Evolutionary conservation across 495 filamentous ascomycete genomes (phyloP).

Genomic region (Tetracladium marchalianum): DNA sequence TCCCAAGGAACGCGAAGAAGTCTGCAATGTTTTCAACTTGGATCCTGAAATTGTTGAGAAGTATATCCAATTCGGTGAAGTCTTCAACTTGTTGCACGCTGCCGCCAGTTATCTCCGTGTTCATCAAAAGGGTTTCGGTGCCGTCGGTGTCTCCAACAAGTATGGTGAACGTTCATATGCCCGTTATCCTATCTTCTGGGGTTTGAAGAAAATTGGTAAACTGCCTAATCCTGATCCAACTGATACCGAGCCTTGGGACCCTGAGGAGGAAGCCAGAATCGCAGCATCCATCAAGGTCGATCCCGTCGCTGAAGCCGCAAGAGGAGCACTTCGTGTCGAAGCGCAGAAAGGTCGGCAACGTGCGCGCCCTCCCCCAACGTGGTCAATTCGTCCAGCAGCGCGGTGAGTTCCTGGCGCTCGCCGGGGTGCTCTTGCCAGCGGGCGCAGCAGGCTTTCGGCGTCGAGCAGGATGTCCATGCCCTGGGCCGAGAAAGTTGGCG

Average conservation of each 20-base stretch:
- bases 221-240: slow-evolving; percentile 70
- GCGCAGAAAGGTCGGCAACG: too few species aligned
- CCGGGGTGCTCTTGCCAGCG: too few species aligned
- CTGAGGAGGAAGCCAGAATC: too few species aligned
- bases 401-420: too few species aligned
- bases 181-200: slow-evolving; percentile 72
- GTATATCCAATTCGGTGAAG: slow-evolving; percentile 57
- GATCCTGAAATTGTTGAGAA: slow-evolving; percentile 51
- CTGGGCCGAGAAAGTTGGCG: too few species aligned
- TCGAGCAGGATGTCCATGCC: too few species aligned
- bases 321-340: too few species aligned
- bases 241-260: slow-evolving; percentile 58
- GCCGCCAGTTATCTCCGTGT: slow-evolving; percentile 65
- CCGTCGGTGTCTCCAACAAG: slow-evolving; percentile 65
- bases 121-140: slow-evolving; percentile 66
- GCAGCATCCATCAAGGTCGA: too few species aligned
- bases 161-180: slow-evolving; percentile 68
- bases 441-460: too few species aligned
- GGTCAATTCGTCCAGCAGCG: too few species aligned
- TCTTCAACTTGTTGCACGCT: slow-evolving; percentile 66
- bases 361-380: too few species aligned
- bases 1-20: slow-evolving; percentile 54
- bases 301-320: too few species aligned
- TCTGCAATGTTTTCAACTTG: slow-evolving; percentile 63
- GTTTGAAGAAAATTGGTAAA: slow-evolving; percentile 57